Percentiles rank a stretch among this genome's conserved stretches.
phyloP scores from a whole-genome alignment of 2,329 filamentous ascomycete species.

The Ophiostoma ulmi region DNA sequence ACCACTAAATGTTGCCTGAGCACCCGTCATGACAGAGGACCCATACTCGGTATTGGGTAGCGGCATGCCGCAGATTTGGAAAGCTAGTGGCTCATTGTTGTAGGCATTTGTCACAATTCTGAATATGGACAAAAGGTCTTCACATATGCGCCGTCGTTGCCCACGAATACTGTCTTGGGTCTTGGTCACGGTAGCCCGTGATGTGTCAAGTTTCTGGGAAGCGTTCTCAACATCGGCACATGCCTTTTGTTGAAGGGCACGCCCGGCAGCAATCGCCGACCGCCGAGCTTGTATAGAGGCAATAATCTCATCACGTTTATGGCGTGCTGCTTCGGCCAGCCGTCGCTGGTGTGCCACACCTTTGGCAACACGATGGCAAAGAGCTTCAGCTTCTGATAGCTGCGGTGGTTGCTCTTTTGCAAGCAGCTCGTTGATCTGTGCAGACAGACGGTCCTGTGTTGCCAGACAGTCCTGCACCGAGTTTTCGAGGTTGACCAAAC shows the following conservation, averaged over 20 bases:
- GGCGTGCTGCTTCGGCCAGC: slow-evolving; percentile 56
- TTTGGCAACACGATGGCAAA: slow-evolving; percentile 43
- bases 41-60: slow-evolving; percentile 79
- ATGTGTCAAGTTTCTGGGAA: slow-evolving; percentile 52
- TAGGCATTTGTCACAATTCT: slow-evolving; percentile 61
- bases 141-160: slow-evolving; percentile 83
- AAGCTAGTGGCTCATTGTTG: slow-evolving; percentile 60
- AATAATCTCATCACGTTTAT: slow-evolving; percentile 61
- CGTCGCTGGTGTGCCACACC: slow-evolving; percentile 61
- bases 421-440: slow-evolving; percentile 67
- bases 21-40: slow-evolving; percentile 29
- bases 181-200: slow-evolving; percentile 49
- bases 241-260: slow-evolving; percentile 53
- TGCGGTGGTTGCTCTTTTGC: slow-evolving; percentile 32
- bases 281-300: slow-evolving; percentile 61
- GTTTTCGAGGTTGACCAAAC: slow-evolving; percentile 78
- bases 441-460: slow-evolving; percentile 66
- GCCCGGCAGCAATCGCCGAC: slow-evolving; percentile 62
- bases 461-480: slow-evolving; percentile 85
- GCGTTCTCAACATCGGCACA: slow-evolving; percentile 59
- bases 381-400: slow-evolving; percentile 47
- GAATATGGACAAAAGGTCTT: slow-evolving; percentile 74
- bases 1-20: slow-evolving; percentile 13
- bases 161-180: slow-evolving; percentile 66
- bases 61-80: slow-evolving; percentile 73